Conservation (phyloP, 208 protist species). For the Angomonas ambiguus region DNA sequence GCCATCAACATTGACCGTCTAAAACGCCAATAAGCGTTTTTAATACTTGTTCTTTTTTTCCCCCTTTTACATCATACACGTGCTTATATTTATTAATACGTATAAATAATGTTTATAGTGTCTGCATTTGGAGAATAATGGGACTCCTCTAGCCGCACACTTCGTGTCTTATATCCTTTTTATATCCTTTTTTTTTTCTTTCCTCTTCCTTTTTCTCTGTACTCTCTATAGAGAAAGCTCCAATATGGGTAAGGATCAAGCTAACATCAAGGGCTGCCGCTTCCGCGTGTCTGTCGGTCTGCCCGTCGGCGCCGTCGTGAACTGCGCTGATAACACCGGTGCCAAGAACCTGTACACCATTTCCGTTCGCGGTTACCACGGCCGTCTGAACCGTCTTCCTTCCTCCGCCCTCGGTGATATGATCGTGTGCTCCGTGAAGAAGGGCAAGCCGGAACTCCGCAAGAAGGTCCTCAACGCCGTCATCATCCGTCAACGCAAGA, state of each 20-base stretch:
- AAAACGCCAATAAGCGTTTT: neutral
- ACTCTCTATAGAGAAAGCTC: conserved; percentile 4
- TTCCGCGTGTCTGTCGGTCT: conserved; percentile 99
- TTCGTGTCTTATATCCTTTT: neutral
- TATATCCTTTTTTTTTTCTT: neutral
- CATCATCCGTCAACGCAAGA: conserved; percentile 98
- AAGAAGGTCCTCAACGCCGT: conserved; percentile 98
- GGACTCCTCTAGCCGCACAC: neutral
- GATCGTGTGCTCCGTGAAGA: conserved; percentile 99
- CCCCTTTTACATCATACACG: conserved; percentile 1
- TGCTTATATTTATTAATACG: conserved; percentile 3
- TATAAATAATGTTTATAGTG: neutral
- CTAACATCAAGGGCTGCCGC: conserved; percentile 94
- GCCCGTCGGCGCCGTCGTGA: conserved; percentile 98
- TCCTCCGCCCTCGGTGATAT: conserved; percentile 98
- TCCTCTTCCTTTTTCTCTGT: neutral
- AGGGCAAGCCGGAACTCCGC: conserved; percentile 99
- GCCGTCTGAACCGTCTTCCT: conserved; percentile 98
- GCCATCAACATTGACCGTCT: conserved; percentile 83
- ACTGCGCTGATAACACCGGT: conserved; percentile 99
- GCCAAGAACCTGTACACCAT: conserved; percentile 99
- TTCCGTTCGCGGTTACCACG: conserved; percentile 97
- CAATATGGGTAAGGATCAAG: conserved; percentile 88
- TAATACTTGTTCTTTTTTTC: conserved; percentile 12
- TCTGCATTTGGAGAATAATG: too few species aligned